phyloP scores from a whole-genome alignment of 192 early-diverging fungal species.

The Coemansia sp. region DNA sequence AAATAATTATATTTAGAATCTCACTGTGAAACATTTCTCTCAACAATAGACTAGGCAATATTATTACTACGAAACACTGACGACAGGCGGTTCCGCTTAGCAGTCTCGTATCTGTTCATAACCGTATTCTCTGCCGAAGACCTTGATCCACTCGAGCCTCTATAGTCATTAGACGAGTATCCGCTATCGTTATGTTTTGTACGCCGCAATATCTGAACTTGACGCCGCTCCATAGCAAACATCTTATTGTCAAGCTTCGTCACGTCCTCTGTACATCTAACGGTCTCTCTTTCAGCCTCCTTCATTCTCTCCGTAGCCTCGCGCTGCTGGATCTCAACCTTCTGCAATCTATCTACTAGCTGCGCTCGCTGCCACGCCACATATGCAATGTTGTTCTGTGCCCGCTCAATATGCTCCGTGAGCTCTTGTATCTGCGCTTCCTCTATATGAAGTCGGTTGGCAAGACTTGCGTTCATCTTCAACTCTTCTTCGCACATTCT shows the following conservation, averaged over 20 bases:
- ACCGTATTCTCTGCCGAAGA: slow-evolving; percentile 7
- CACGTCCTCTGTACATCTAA: slow-evolving; percentile 15
- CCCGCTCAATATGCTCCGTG: slow-evolving; percentile 17
- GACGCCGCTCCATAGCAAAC: slow-evolving; percentile 32
- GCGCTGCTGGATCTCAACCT: slow-evolving; percentile 21
- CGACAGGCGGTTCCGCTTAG: slow-evolving; percentile 34
- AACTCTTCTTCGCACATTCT: slow-evolving; percentile 20
- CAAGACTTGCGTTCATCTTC: slow-evolving; percentile 22
- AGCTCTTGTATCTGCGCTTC: slow-evolving; percentile 30
- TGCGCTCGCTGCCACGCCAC: slow-evolving; percentile 38
- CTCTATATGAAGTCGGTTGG: slow-evolving; percentile 17
- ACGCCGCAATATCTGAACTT: slow-evolving; percentile 24
- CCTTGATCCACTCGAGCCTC: slow-evolving; percentile 4
- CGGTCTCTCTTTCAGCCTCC: slow-evolving; percentile 1
- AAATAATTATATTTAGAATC: background rate
- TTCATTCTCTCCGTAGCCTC: slow-evolving; percentile 17
- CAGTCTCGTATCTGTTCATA: slow-evolving; percentile 29
- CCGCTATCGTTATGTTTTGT: slow-evolving; percentile 15
- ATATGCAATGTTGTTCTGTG: slow-evolving; percentile 38
- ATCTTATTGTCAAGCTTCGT: slow-evolving; percentile 34
- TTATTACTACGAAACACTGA: slow-evolving; percentile 28
- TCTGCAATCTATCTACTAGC: slow-evolving; percentile 31
- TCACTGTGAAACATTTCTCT: background rate
- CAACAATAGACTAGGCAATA: background rate
- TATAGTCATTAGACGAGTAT: background rate